Evolutionary conservation across 2,329 filamentous ascomycete species (phyloP).

Genomic region (Diplodia intermedia): DNA sequence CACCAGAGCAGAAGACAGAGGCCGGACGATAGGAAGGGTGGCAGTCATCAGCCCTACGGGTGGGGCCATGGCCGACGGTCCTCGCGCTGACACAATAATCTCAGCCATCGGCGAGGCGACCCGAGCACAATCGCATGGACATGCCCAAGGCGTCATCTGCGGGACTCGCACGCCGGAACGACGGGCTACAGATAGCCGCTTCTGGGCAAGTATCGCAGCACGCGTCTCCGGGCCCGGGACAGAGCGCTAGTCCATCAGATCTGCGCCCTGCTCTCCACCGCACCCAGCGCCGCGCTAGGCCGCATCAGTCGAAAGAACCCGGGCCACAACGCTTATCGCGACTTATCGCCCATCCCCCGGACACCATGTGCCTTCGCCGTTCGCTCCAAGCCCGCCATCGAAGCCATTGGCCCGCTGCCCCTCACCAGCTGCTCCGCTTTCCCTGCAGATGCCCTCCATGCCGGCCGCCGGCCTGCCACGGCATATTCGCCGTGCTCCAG

Average conservation of each 20-base stretch:
- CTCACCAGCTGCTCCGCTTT: conserved; percentile 11
- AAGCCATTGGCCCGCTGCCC: conserved; percentile 20
- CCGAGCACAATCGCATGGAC: conserved; percentile 25
- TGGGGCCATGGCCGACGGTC: not conserved
- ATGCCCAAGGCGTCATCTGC: conserved; percentile 19
- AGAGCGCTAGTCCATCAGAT: conserved; percentile 8
- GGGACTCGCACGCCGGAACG: conserved; percentile 3
- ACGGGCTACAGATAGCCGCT: conserved; percentile 15
- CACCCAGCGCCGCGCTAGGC: conserved; percentile 19
- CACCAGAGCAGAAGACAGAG: not conserved
- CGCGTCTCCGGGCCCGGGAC: not conserved
- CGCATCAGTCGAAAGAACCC: conserved; percentile 20
- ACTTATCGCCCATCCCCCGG: conserved; percentile 3
- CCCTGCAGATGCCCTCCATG: conserved; percentile 1
- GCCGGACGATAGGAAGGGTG: conserved; percentile 17
- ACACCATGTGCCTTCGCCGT: conserved; percentile 8
- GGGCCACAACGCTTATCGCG: conserved; percentile 25
- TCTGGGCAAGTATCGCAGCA: conserved; percentile 25
- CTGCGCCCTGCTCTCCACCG: conserved; percentile 15
- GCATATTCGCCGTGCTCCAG: not conserved
- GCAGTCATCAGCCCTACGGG: conserved; percentile 6
- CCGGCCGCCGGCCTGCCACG: conserved; percentile 16
- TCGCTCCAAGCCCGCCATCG: not conserved
- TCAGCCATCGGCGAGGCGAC: conserved; percentile 7
- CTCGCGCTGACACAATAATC: conserved; percentile 5